phyloP scores from a whole-genome alignment of 1,284 basidiomycete genomes.

The Pholiota adiposa region DNA sequence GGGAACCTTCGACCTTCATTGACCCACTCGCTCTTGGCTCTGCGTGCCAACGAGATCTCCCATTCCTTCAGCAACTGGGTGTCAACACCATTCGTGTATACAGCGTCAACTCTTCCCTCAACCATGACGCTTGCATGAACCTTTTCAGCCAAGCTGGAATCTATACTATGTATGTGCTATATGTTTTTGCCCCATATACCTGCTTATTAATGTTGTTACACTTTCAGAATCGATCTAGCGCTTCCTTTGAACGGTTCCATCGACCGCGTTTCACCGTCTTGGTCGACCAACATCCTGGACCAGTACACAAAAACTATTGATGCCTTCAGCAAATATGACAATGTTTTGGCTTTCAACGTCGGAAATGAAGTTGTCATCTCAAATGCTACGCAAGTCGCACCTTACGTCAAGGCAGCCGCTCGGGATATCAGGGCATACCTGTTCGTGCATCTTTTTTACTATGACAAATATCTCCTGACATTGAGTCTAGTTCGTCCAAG shows the following conservation, averaged over 20 bases:
- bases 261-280: conserved; percentile 74
- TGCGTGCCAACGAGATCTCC: conserved; percentile 80
- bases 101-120: conserved; percentile 79
- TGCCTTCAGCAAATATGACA: conserved; percentile 81
- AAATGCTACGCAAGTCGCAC: conserved; percentile 66
- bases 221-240: conserved; percentile 76
- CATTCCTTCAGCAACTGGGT: conserved; percentile 71
- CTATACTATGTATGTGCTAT: conserved; percentile 75
- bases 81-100: conserved; percentile 84
- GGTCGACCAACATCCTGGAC: conserved; percentile 85
- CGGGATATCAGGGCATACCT: conserved; percentile 88
- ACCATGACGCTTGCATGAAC: conserved; percentile 89
- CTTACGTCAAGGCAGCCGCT: conserved; percentile 91
- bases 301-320: conserved; percentile 82
- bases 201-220: background rate
- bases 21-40: conserved; percentile 77
- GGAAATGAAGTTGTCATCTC: conserved; percentile 87
- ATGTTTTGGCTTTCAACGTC: conserved; percentile 83
- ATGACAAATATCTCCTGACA: conserved; percentile 8
- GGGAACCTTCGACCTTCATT: conserved; percentile 75
- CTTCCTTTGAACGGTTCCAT: conserved; percentile 89
- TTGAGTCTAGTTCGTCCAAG: conserved; percentile 59
- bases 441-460: conserved; percentile 43
- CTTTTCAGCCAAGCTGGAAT: conserved; percentile 80
- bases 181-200: background rate